These are phyloP conservation scores for Olyra latifolia DNA, from an alignment of 176 grass and related monocot species.

Conservation along the genomic window DNA sequence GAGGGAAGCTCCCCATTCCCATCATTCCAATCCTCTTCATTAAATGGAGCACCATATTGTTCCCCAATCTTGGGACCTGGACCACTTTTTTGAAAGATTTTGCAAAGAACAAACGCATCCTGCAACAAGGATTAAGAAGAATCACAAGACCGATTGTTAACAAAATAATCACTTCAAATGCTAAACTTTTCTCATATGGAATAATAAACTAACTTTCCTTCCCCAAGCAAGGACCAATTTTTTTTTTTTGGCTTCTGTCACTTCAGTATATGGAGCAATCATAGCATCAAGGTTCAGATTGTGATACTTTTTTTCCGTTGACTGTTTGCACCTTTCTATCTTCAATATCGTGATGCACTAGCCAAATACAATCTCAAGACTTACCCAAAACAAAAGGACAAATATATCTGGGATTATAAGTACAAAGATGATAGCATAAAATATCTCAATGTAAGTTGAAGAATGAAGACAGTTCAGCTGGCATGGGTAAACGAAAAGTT, in stretches of 20 bases:
- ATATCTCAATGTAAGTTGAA: not conserved
- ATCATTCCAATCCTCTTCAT: conserved; percentile 78
- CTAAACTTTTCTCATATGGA: not conserved
- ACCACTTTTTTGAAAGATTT: conserved; percentile 91
- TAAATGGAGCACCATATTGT: conserved; percentile 88
- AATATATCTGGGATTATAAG: not conserved
- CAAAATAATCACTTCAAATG: not conserved
- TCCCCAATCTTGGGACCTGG: conserved; percentile 79
- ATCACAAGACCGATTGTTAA: not conserved
- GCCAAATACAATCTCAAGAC: not conserved
- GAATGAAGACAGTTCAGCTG: not conserved
- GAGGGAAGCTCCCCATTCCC: conserved; percentile 24
- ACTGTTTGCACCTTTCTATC: not conserved
- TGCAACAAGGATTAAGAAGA: conserved; percentile 34
- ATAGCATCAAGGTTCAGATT: not conserved
- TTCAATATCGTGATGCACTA: not conserved
- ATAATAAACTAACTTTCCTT: not conserved
- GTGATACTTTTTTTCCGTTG: not conserved
- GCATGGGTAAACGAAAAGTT: not conserved
- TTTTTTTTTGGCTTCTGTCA: not conserved
- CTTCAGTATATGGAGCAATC: not conserved
- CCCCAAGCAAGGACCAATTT: not conserved
- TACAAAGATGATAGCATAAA: not conserved
- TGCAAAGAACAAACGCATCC: conserved; percentile 81
- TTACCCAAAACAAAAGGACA: not conserved